Conservation (phyloP, 78 protist genomes). For the Creolimax fragrantissima region DNA sequence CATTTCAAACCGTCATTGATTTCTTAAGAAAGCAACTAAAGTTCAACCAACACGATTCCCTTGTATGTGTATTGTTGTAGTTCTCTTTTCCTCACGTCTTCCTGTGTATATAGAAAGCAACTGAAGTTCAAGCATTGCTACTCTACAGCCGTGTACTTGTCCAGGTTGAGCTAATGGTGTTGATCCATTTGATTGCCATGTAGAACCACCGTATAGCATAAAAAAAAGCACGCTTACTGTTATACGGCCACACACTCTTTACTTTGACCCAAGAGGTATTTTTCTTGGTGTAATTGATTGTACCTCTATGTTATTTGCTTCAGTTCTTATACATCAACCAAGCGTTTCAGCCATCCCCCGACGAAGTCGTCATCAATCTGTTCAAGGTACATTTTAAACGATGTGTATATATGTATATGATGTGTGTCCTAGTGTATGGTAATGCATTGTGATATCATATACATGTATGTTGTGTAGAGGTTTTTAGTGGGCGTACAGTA, state of each 20-base stretch:
- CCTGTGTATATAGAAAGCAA: not conserved
- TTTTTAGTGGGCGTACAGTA: too few species aligned
- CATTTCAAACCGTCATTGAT: constrained; percentile 15
- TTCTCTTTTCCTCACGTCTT: not conserved
- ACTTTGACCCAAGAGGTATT: not conserved
- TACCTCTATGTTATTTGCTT: too few species aligned
- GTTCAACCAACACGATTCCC: not conserved
- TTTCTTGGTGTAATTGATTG: not conserved
- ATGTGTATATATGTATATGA: not conserved
- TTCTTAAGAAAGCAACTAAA: constrained; percentile 10
- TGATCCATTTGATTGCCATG: not conserved
- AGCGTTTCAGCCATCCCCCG: constrained; percentile 29
- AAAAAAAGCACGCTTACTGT: not conserved
- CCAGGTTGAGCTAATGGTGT: too few species aligned
- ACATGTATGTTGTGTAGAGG: too few species aligned
- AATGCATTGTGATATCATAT: not conserved
- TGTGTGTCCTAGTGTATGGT: not conserved
- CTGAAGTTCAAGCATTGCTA: too few species aligned
- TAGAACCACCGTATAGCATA: not conserved
- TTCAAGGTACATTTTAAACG: too few species aligned
- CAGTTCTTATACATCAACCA: constrained; percentile 27
- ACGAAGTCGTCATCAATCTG: constrained; percentile 18
- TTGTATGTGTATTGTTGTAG: not conserved
- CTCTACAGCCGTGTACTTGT: too few species aligned
- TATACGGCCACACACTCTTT: not conserved